A percentile compares a stretch with the other conserved stretches of the same genome.
phyloP scores from a whole-genome alignment of 179 eudicot species.

The Dionaea muscipula region DNA sequence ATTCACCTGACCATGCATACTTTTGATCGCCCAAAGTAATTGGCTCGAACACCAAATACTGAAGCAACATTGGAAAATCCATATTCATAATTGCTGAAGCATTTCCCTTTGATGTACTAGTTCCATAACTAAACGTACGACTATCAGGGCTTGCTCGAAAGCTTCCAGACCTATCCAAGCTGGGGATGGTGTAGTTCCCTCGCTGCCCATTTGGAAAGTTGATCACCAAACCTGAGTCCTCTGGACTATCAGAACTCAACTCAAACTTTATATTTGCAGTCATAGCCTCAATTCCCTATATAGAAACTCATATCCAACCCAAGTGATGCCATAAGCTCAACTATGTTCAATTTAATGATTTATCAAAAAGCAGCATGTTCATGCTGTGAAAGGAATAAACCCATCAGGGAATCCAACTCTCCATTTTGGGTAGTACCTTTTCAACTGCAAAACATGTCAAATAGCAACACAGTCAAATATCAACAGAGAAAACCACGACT shows the following conservation, averaged over 20 bases:
- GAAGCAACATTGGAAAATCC: slow-evolving; percentile 39
- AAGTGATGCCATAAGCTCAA: slow-evolving; percentile 13
- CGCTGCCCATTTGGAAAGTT: slow-evolving; percentile 48
- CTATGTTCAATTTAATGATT: slow-evolving; percentile 10
- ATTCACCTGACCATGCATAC: slow-evolving; percentile 40
- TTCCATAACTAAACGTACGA: slow-evolving; percentile 39
- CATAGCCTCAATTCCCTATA: slow-evolving; percentile 31
- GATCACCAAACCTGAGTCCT: slow-evolving; percentile 38
- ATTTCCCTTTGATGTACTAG: slow-evolving; percentile 32
- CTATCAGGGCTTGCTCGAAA: slow-evolving; percentile 62
- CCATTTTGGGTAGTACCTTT: not conserved
- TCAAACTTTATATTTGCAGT: slow-evolving; percentile 65
- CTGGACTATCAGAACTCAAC: slow-evolving; percentile 55
- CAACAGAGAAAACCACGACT: not conserved
- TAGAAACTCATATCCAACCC: slow-evolving; percentile 26
- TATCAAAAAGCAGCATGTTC: not conserved
- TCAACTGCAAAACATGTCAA: not conserved
- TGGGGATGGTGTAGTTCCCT: slow-evolving; percentile 38
- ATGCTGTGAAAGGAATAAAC: not conserved
- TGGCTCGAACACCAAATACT: slow-evolving; percentile 58
- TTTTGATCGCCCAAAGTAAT: slow-evolving; percentile 42
- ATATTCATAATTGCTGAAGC: slow-evolving; percentile 19
- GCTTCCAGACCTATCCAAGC: slow-evolving; percentile 69
- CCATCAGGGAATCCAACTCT: not conserved
- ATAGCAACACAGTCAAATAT: not conserved